phyloP scores from a whole-genome alignment of 2,329 filamentous ascomycete genomes.

The Fonsecaea pedrosoi region DNA sequence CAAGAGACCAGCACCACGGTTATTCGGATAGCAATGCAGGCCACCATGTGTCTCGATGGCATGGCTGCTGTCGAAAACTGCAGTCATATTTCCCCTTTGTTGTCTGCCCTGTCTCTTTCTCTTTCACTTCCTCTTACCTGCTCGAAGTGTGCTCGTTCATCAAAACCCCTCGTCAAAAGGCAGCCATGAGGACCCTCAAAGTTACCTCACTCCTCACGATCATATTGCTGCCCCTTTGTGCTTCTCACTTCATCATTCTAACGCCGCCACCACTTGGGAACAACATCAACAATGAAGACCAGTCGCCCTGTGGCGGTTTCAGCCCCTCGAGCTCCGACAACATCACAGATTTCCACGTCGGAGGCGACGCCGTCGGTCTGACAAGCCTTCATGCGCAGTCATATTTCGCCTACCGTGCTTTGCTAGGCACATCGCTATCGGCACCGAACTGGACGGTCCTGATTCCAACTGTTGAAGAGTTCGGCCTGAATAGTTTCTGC shows the following conservation, averaged over 20 bases:
- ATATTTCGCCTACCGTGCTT: background rate
- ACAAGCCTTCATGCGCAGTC: background rate
- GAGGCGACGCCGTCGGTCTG: background rate
- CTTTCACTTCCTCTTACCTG: background rate
- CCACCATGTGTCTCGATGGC: background rate
- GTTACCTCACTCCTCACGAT: background rate
- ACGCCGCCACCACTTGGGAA: background rate
- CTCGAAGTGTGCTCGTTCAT: background rate
- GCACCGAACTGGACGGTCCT: background rate
- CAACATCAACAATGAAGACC: conserved; percentile 4
- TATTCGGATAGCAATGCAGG: background rate
- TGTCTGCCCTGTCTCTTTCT: background rate
- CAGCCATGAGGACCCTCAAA: background rate
- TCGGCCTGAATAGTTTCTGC: conserved; percentile 2
- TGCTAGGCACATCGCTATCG: background rate
- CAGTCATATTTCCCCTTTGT: background rate
- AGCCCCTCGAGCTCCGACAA: conserved; percentile 3
- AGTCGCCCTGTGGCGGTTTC: conserved; percentile 2
- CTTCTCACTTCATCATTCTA: background rate
- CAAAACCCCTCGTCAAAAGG: background rate
- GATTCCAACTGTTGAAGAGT: background rate
- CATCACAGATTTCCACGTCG: conserved; percentile 5
- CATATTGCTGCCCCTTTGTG: background rate
- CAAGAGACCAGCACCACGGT: background rate
- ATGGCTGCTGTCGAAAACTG: background rate